These are phyloP conservation scores for Candida easanensis DNA, from an alignment of 805 yeast genomes.

Conservation along the genomic window DNA sequence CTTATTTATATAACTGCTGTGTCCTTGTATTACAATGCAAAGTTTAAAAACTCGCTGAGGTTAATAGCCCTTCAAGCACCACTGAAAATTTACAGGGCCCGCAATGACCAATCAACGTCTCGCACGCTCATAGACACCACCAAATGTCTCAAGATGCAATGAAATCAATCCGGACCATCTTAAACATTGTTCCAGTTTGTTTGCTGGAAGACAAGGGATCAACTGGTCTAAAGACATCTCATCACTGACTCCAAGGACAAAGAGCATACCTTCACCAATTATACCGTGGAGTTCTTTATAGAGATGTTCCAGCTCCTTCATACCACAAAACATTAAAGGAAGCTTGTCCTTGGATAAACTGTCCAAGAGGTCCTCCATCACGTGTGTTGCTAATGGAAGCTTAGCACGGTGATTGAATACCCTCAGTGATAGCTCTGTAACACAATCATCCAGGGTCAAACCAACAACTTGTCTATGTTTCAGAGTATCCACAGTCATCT, in stretches of 20 bases:
- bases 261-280: constrained; percentile 4
- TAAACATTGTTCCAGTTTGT: neutral
- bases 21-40: too few relatives aligned
- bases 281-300: neutral
- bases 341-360: neutral
- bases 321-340: neutral
- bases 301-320: neutral
- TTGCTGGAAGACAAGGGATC: neutral
- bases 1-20: too few relatives aligned
- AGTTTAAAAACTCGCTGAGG: too few relatives aligned
- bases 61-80: too few relatives aligned
- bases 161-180: neutral
- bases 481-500: neutral
- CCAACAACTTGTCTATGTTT: neutral
- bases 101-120: too few relatives aligned
- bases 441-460: constrained; percentile 1
- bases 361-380: neutral
- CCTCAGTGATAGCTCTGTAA: neutral
- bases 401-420: neutral
- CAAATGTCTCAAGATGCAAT: neutral
- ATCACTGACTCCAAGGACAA: neutral
- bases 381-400: neutral
- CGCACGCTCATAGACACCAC: neutral
- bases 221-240: neutral
- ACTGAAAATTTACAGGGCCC: too few relatives aligned